Evolutionary conservation across 306 rosid species (phyloP), one percentile per base, ranked within the genome.

Genomic region (Pueraria montana): DNA sequence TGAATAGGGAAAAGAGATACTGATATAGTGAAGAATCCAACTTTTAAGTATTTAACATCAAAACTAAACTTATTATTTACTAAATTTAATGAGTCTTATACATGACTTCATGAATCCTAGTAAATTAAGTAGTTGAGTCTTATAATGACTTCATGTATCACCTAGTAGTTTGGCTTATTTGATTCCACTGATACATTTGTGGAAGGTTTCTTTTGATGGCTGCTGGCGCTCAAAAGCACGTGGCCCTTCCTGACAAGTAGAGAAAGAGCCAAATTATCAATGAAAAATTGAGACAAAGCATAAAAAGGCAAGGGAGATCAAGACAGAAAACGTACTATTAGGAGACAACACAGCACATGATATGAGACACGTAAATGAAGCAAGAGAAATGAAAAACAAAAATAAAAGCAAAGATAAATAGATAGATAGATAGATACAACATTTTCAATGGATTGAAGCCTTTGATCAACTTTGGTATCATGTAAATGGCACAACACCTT

Each of bases 361-460:
- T 18, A 17, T 27, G n/a, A 11, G 11, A 64, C n/a, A 38, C 0
- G 3, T 48, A 26, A 4, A 26, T 61, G 38, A 61, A 61, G 38
- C 32, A 23, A 58, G 5, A 42, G 1, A 27, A 26, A 30, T n/a
- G n/a, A 36, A 3, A 10, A 23, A 24, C 24, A 4, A 0, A 6
- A 58, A 23, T 4, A 26, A 1, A 24, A 9, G 9, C 34, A 24
- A 11, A 56, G 2, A 67, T 72, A 11, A 49, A 78, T n/a, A n/a
- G 27, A 50, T 62, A 20, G 16, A 26, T 0, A 7, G 21, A 48
- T 43, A 18, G 11, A 23, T 0, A 96, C 99, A 78, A 86, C 92
- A 66, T 83, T 72, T 86, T 96, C 99, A 46, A 96, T 96, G 20
- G 99, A 92, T 83, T 87, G 89, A 38, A 96, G 98, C 89, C 99